These are phyloP conservation scores for Sarocladium brachiariae DNA, from an alignment of 2,329 filamentous ascomycete genomes.

Conservation along the genomic window DNA sequence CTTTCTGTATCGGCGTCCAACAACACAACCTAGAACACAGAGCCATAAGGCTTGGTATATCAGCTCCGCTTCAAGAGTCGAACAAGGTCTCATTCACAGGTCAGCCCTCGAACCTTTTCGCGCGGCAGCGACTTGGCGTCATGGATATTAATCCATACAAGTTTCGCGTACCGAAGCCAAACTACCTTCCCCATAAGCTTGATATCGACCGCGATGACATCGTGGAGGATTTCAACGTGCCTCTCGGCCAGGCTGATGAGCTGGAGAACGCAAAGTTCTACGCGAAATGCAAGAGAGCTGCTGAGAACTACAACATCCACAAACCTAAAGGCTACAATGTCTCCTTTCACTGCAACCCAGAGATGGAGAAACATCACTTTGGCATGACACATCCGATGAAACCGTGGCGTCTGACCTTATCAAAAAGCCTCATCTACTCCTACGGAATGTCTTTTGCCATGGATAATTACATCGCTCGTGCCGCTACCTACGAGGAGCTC, in stretches of 20 bases:
- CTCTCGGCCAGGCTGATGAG: conserved; percentile 43
- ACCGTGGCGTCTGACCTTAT: conserved; percentile 91
- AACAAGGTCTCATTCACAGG: background rate
- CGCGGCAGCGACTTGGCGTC: background rate
- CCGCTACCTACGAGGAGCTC: conserved; percentile 82
- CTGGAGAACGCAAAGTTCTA: conserved; percentile 50
- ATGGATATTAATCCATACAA: conserved; percentile 41
- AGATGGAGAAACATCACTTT: conserved; percentile 95
- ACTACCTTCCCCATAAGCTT: conserved; percentile 51
- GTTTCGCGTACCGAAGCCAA: conserved; percentile 49
- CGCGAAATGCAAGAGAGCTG: conserved; percentile 50
- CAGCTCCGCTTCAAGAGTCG: too few species aligned
- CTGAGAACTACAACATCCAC: conserved; percentile 61
- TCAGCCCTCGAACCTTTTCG: background rate
- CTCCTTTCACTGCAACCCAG: conserved; percentile 91
- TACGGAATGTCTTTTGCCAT: conserved; percentile 96
- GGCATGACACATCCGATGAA: conserved; percentile 98
- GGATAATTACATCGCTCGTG: conserved; percentile 83
- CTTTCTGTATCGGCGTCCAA: too few species aligned
- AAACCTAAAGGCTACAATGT: conserved; percentile 82
- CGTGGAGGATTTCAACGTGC: conserved; percentile 44
- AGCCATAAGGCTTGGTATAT: too few species aligned
- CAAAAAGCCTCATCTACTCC: conserved; percentile 87
- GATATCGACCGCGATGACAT: conserved; percentile 46
- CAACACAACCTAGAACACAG: too few species aligned